Conservation (phyloP, 176 grass and related monocot species). For the Carex cristatella region DNA sequence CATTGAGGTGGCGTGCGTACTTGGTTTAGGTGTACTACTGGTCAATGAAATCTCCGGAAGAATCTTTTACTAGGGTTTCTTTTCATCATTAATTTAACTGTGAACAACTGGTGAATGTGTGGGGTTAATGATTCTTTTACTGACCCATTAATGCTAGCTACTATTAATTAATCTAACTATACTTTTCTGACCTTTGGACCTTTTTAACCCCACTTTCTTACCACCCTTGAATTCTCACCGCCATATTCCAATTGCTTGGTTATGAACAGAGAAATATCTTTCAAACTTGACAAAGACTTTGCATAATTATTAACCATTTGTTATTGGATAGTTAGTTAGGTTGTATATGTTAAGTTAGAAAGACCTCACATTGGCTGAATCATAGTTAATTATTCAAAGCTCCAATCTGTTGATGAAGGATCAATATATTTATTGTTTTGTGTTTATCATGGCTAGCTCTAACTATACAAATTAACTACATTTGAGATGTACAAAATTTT, state of each 20-base stretch:
- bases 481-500: too few species aligned
- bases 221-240: neutral
- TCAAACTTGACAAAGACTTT: neutral
- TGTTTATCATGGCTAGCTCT: neutral
- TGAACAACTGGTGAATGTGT: neutral
- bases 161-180: neutral
- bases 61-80: neutral
- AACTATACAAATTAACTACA: too few species aligned
- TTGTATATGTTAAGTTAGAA: too few species aligned
- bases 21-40: neutral
- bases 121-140: constrained; percentile 15
- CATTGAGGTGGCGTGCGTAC: neutral
- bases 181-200: neutral
- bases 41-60: neutral
- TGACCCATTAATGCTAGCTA: neutral
- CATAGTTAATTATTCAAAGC: too few species aligned
- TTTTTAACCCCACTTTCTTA: neutral
- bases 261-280: neutral
- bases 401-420: too few species aligned
- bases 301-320: neutral
- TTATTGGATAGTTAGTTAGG: too few species aligned
- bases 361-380: too few species aligned
- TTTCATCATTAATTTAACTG: neutral
- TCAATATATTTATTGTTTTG: neutral
- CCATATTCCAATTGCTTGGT: neutral